Base-by-base conservation (phyloP, 345 rosid species). In the Gossypium australe region DNA sequence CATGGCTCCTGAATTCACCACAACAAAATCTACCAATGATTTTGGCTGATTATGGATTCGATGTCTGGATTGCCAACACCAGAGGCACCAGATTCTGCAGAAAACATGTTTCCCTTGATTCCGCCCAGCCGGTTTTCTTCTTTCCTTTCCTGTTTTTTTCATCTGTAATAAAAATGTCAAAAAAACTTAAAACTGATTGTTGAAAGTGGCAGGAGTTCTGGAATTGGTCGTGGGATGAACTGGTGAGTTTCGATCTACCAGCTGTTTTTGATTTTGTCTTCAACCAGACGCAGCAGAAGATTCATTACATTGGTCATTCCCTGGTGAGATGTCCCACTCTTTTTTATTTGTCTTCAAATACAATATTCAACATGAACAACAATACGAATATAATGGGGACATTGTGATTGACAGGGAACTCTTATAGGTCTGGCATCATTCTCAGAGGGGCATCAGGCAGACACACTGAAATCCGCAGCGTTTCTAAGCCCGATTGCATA, bases 201-300 rank as follows among this genome's bases (percentile, higher is more conserved):
- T 69, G 18, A 43, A 49, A 41, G 34, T 71, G 73, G 38, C 86
- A 95, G 98, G 89, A 74, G 14, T 95, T 83, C 61, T 95, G 99
- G 99, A 75, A 95, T 68, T 95, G 98, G 99, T 86, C 97, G 11
- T 93, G 98, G 98, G 99, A 95, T 82, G 97, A 95, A 67, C 80
- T 95, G 6, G 97, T 88, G 62, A 66, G 75, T n/a, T 88, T 41
- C 63, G 98, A 95, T 76, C 77, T 91, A 7, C 98, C 99, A 9
- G 93, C 98, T 16, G 67, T 90, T 81, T 87, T 91, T 79, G 88
- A 89, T 38, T 84, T 83, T 66, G 84, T 95, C 58, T 74, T 83
- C 64, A n/a, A 8, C 76, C 80, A 86, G 72, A 89, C 96, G 7
- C 88, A 89, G 75, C 89, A 87, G 84, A 93, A 85, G 86, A 81